These are phyloP conservation scores for Calonectria montana DNA, from an alignment of 2,329 filamentous ascomycete species.

Conservation along the genomic window DNA sequence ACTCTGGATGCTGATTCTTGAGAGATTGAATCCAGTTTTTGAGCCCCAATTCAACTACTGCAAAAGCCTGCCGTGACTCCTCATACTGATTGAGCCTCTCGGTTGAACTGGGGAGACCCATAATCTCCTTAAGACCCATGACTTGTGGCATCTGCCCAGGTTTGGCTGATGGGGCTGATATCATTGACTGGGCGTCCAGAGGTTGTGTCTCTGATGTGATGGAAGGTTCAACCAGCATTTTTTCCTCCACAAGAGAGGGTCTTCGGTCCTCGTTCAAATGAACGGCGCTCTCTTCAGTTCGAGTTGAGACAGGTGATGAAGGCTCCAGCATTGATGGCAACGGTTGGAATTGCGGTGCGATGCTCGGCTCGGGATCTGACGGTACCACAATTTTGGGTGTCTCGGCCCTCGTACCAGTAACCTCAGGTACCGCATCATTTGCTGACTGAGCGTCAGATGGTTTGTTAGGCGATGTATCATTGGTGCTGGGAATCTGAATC, in stretches of 20 bases:
- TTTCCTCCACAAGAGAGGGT: conserved; percentile 59
- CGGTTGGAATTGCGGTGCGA: conserved; percentile 33
- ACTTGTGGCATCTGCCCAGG: conserved; percentile 45
- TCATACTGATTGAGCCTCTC: conserved; percentile 82
- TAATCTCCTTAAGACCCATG: conserved; percentile 80
- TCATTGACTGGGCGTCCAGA: conserved; percentile 52
- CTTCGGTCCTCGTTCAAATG: conserved; percentile 40
- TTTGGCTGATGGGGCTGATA: conserved; percentile 30
- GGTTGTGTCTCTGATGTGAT: conserved; percentile 50
- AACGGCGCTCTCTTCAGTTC: conserved; percentile 44
- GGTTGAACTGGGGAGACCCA: conserved; percentile 71
- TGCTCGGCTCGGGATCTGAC: conserved; percentile 38
- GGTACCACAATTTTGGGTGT: conserved; percentile 36
- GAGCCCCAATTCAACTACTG: conserved; percentile 80
- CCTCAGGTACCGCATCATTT: conserved; percentile 25
- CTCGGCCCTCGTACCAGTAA: conserved; percentile 19
- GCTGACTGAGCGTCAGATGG: conserved; percentile 26
- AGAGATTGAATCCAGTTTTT: conserved; percentile 64
- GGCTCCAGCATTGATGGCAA: conserved; percentile 49
- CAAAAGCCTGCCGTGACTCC: conserved; percentile 77
- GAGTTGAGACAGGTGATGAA: conserved; percentile 57
- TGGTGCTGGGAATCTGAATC: conserved; percentile 15
- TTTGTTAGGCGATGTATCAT: conserved; percentile 25
- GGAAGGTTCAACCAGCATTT: conserved; percentile 50
- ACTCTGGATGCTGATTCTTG: conserved; percentile 59